These are phyloP conservation scores for Neobulgaria alba DNA, from an alignment of 2,329 filamentous ascomycete genomes.

Conservation along the genomic window DNA sequence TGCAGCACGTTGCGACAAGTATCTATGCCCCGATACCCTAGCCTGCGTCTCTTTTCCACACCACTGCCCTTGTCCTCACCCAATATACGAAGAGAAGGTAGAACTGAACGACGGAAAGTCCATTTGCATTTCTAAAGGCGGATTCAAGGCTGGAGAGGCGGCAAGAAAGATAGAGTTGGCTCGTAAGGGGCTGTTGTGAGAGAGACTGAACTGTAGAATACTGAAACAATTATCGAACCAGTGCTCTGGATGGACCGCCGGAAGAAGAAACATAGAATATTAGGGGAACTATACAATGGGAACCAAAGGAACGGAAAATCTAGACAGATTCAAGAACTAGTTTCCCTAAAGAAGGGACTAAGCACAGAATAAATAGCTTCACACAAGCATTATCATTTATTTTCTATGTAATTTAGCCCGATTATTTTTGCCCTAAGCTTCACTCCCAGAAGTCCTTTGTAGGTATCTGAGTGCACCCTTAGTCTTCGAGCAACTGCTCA, in stretches of 20 bases:
- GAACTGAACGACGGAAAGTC: conserved; percentile 64
- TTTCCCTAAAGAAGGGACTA: too few relatives aligned
- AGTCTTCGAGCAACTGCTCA: conserved; percentile 47
- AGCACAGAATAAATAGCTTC: too few relatives aligned
- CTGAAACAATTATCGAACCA: too few relatives aligned
- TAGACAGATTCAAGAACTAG: too few relatives aligned
- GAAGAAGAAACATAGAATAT: too few relatives aligned
- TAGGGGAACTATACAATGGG: too few relatives aligned
- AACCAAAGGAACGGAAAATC: too few relatives aligned
- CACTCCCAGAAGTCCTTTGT: conserved; percentile 35
- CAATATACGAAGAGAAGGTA: conserved; percentile 67
- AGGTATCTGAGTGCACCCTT: conserved; percentile 46
- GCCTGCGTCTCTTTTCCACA: conserved; percentile 95
- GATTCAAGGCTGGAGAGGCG: conserved; percentile 63
- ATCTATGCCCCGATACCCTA: conserved; percentile 89
- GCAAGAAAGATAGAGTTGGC: conserved; percentile 71
- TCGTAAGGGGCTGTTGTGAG: conserved; percentile 64
- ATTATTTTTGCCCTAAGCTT: too few relatives aligned
- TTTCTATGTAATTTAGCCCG: too few relatives aligned
- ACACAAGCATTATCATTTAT: too few relatives aligned
- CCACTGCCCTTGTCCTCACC: conserved; percentile 89
- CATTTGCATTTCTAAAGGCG: conserved; percentile 67
- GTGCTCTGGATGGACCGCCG: too few relatives aligned
- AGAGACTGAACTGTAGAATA: background rate
- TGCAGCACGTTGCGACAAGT: conserved; percentile 78